phyloP scores from a whole-genome alignment of 83 land plant species.

The Larix sibirica region DNA sequence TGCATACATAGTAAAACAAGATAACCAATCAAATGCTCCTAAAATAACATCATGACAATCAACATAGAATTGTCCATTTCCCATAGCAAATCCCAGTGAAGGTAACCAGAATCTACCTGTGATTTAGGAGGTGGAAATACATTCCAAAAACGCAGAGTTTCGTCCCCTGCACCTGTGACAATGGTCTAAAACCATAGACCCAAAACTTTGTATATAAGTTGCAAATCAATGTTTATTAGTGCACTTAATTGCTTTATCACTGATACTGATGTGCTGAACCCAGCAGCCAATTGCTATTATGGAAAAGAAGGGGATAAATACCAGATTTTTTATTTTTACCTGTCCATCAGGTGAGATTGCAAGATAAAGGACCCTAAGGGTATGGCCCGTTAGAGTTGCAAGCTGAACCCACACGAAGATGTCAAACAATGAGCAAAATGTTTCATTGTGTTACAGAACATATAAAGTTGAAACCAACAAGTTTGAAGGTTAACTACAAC shows the following conservation, averaged over 20 bases:
- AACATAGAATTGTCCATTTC: background rate
- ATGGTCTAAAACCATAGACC: conserved; percentile 64
- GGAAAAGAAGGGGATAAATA: background rate
- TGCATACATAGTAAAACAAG: background rate
- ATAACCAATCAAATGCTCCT: background rate
- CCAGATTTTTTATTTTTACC: conserved; percentile 25
- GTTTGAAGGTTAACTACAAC: background rate
- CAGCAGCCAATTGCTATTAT: background rate
- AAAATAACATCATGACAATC: background rate
- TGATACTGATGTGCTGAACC: background rate
- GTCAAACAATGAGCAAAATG: background rate
- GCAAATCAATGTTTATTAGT: background rate
- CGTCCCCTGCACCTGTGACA: conserved; percentile 97
- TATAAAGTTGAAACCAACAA: background rate
- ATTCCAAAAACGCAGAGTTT: conserved; percentile 97
- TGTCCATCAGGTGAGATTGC: conserved; percentile 99
- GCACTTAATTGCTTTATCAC: background rate
- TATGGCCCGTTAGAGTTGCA: conserved; percentile 82
- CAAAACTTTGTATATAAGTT: background rate
- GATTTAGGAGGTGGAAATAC: conserved; percentile 96
- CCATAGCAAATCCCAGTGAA: background rate
- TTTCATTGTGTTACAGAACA: background rate
- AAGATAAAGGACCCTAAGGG: conserved; percentile 89
- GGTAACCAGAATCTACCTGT: conserved; percentile 53
- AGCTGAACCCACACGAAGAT: conserved; percentile 24